Conservation (phyloP, 345 rosid genomes). For the Murraya paniculata region DNA sequence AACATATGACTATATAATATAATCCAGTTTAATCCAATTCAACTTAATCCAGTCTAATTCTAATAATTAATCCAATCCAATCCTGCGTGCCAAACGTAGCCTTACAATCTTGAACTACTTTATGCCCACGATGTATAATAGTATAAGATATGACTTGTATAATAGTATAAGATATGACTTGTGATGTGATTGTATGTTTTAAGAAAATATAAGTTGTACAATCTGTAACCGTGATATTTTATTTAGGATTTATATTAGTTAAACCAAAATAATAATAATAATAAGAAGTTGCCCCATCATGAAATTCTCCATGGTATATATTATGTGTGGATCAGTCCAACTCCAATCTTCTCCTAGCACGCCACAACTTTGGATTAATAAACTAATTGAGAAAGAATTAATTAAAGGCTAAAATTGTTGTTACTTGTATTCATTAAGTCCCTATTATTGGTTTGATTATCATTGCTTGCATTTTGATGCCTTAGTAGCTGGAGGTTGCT, state of each 20-base stretch:
- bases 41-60: no score
- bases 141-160: neutral
- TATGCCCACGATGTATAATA: no score
- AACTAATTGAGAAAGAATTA: neutral
- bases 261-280: neutral
- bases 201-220: neutral
- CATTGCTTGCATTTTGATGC: neutral
- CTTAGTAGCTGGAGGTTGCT: neutral
- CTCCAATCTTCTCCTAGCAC: no score
- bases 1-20: no score
- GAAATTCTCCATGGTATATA: neutral
- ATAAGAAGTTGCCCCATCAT: neutral
- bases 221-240: neutral
- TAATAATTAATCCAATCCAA: no score
- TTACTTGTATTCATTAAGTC: neutral
- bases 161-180: neutral
- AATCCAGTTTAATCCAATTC: no score
- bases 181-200: neutral
- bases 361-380: neutral
- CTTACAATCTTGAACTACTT: neutral
- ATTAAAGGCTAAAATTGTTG: neutral
- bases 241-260: no score
- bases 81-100: no score
- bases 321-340: neutral
- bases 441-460: neutral